Percentiles rank a stretch among this genome's conserved stretches.
Evolutionary conservation across 2,329 filamentous ascomycete species (phyloP).

Genomic region (Aspergillus fischeri): DNA sequence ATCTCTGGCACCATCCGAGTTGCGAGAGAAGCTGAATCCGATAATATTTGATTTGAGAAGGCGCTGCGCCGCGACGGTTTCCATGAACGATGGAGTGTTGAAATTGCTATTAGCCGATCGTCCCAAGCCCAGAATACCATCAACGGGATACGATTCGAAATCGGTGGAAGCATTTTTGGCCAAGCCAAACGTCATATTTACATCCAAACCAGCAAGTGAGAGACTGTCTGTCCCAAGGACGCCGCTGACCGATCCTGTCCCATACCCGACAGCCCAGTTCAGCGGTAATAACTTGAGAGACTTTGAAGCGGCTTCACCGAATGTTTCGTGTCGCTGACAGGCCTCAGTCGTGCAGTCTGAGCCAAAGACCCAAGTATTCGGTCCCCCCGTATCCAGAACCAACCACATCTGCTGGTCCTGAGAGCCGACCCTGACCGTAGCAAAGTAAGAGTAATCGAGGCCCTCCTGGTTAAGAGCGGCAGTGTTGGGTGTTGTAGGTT

Average conservation of each 20-base stretch:
- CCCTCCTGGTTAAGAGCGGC: constrained; percentile 53
- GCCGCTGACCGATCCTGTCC: constrained; percentile 70
- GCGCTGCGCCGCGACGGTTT: constrained; percentile 55
- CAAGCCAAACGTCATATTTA: constrained; percentile 67
- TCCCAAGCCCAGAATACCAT: constrained; percentile 79
- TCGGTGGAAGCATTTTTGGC: constrained; percentile 68
- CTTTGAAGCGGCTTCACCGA: constrained; percentile 62
- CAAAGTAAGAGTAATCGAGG: constrained; percentile 53
- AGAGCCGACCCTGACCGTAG: constrained; percentile 47
- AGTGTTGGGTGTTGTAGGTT: constrained; percentile 43
- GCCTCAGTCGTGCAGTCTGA: constrained; percentile 61
- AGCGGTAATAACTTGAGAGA: constrained; percentile 54
- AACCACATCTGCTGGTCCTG: constrained; percentile 50
- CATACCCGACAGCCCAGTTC: constrained; percentile 67
- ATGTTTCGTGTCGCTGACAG: constrained; percentile 67
- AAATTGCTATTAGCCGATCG: constrained; percentile 53
- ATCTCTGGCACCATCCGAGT: constrained; percentile 60
- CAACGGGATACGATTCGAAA: constrained; percentile 75
- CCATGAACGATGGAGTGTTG: constrained; percentile 61
- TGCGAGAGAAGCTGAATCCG: constrained; percentile 66
- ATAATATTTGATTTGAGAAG: constrained; percentile 64
- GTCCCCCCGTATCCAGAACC: constrained; percentile 52
- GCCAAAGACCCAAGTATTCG: constrained; percentile 80
- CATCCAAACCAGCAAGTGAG: constrained; percentile 60
- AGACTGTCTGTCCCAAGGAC: constrained; percentile 63